Conservation (phyloP, 2,329 filamentous ascomycete species). For the Fusarium beomiforme region DNA sequence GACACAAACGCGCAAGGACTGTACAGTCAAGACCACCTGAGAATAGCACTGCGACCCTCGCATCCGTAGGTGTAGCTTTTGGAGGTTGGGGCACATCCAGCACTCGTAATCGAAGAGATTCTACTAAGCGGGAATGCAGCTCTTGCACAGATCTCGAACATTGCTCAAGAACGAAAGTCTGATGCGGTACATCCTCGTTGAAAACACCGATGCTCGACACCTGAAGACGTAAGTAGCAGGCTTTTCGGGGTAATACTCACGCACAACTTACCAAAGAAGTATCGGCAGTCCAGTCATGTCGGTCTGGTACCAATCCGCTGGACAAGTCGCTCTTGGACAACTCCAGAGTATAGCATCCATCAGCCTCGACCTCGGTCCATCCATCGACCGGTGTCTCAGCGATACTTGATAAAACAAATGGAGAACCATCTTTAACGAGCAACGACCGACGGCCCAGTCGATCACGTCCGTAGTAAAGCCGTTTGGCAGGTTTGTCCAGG, state of each 20-base stretch:
- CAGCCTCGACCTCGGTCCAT: slow-evolving; percentile 86
- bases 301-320: slow-evolving; percentile 23
- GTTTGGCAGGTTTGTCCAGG: slow-evolving; percentile 70
- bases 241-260: slow-evolving; percentile 31
- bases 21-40: slow-evolving; percentile 96
- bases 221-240: slow-evolving; percentile 58
- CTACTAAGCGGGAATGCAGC: slow-evolving; percentile 64
- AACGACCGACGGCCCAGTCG: slow-evolving; percentile 88
- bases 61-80: slow-evolving; percentile 47
- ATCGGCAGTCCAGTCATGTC: slow-evolving; percentile 48
- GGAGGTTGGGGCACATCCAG: slow-evolving; percentile 71
- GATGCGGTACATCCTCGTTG: slow-evolving; percentile 57
- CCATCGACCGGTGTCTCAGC: slow-evolving; percentile 60
- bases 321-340: slow-evolving; percentile 49
- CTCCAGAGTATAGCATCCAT: slow-evolving; percentile 79
- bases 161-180: slow-evolving; percentile 33
- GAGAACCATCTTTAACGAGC: slow-evolving; percentile 62
- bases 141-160: slow-evolving; percentile 61
- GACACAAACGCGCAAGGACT: slow-evolving; percentile 80
- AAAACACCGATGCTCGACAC: slow-evolving; percentile 65
- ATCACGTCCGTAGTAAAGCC: slow-evolving; percentile 86
- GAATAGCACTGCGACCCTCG: slow-evolving; percentile 82
- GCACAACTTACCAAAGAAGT: slow-evolving; percentile 57
- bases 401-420: slow-evolving; percentile 76
- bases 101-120: slow-evolving; percentile 73